Evolutionary conservation across 106 monocot species (phyloP), one percentile per base, ranked within the genome.

Genomic region (Platanthera guangdongensis): DNA sequence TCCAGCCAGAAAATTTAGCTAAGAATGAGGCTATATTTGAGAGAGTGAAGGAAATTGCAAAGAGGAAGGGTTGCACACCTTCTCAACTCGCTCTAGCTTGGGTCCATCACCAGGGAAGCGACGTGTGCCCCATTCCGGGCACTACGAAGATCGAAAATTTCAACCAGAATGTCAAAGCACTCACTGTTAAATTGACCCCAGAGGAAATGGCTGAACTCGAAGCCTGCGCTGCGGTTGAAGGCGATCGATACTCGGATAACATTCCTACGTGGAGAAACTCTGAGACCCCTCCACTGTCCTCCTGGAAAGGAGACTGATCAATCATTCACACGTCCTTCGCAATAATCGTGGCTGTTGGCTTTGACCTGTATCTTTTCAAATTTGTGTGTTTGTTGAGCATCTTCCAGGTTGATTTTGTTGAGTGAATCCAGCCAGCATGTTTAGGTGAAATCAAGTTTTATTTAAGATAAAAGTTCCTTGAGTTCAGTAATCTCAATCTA

Each of bases 81-180:
- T 76, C 83, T 6, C 86, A 86, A 69, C 83, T 86, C 52, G 86
- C 86, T 10, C 51, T 83, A 39, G 83, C 86, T 57, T 83, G 86
- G 86, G 80, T 86, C 51, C 80, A 80, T 48, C 80, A 80, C 55
- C 86, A 86, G 45, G 86, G 83, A 47, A 80, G 49, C 25, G 80
- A 86, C 57, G 86, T 86, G 6, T 73, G 73, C 52, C 83, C 86
- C 39, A 86, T 86, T 52, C 88, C 88, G 15, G 85, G 88, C 57
- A 88, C 85, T n/a, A 88, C 85, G 0, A 88, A 88, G 80, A 80
- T 88, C 45, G 77, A 82, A 52, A 88, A 88, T 73, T 80, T 88
- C 72, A 74, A 85, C 25, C 83, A 85, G 75, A 85, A 88, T 39
- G 78, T 88, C n/a, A 78, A 78, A 47, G 88, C 88, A 60, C 68